Conservation (phyloP, 768 basidiomycete species). For the Trametes elegans region DNA sequence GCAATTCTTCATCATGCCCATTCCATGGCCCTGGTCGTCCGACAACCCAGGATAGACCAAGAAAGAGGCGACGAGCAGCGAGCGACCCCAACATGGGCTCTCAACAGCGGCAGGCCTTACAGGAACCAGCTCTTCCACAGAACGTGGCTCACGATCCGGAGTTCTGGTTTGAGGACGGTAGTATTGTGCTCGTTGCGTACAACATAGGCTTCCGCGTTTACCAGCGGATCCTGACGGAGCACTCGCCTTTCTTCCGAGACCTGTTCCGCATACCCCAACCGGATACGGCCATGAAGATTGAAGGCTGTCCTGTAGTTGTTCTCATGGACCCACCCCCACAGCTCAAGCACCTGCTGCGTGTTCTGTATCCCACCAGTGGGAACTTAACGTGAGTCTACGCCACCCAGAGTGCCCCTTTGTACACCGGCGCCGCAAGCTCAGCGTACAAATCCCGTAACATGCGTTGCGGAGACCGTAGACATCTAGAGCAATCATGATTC, state of each 20-base stretch:
- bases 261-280: constrained; percentile 1
- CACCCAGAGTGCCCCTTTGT: too few relatives aligned
- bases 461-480: too few relatives aligned
- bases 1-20: neutral
- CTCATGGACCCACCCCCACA: neutral
- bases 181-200: constrained; percentile 26
- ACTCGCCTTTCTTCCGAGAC: constrained; percentile 27
- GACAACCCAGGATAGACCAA: neutral
- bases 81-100: neutral
- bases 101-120: neutral
- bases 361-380: neutral
- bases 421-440: too few relatives aligned
- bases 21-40: too few relatives aligned
- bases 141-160: constrained; percentile 2
- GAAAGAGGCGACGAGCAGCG: neutral
- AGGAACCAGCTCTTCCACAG: neutral
- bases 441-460: too few relatives aligned
- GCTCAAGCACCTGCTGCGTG: neutral
- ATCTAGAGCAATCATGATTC: too few relatives aligned
- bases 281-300: neutral
- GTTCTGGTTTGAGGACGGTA: constrained; percentile 31
- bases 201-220: constrained; percentile 27
- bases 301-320: neutral
- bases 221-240: constrained; percentile 22
- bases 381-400: neutral